A percentile compares a stretch with the other conserved stretches of the same genome.
These are phyloP conservation scores for Mortierella polycephala DNA, from an alignment of 371 early-diverging fungal species.

Conservation along the genomic window DNA sequence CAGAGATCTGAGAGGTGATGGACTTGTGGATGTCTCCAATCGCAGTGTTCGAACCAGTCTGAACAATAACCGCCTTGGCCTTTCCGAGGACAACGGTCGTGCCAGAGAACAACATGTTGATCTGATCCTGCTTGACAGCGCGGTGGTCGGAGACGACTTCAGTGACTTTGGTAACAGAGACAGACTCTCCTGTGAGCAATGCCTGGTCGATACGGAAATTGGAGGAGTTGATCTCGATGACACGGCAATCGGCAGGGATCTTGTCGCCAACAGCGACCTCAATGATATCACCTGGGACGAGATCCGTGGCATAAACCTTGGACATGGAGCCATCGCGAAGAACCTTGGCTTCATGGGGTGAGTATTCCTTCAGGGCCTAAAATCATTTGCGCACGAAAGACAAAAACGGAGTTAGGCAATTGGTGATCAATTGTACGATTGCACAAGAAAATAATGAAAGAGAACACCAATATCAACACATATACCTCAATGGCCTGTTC, in stretches of 20 bases:
- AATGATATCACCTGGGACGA: conserved; percentile 98
- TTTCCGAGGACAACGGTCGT: conserved; percentile 96
- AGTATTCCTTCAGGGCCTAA: conserved; percentile 91
- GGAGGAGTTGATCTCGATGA: conserved; percentile 80
- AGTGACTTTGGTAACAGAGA: conserved; percentile 86
- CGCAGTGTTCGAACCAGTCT: conserved; percentile 88
- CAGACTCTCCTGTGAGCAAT: conserved; percentile 97
- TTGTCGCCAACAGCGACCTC: conserved; percentile 93
- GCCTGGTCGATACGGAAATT: conserved; percentile 95
- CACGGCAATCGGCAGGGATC: conserved; percentile 95
- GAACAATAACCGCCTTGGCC: conserved; percentile 87
- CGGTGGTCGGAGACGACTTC: conserved; percentile 68
- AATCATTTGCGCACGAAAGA: not conserved
- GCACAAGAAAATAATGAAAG: not conserved
- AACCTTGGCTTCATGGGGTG: conserved; percentile 95
- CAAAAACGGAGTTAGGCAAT: conserved; percentile 2
- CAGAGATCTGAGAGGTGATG: conserved; percentile 85
- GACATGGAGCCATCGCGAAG: conserved; percentile 77
- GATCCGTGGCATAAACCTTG: conserved; percentile 79
- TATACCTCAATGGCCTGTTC: conserved; percentile 95
- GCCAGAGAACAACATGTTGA: conserved; percentile 95
- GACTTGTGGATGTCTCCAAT: conserved; percentile 94
- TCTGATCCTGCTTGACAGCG: conserved; percentile 95
- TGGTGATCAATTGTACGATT: not conserved
- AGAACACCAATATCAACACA: not conserved